These are phyloP conservation scores for Triticum turgidum DNA, from an alignment of 176 grass and related monocot genomes.

Conservation along the genomic window DNA sequence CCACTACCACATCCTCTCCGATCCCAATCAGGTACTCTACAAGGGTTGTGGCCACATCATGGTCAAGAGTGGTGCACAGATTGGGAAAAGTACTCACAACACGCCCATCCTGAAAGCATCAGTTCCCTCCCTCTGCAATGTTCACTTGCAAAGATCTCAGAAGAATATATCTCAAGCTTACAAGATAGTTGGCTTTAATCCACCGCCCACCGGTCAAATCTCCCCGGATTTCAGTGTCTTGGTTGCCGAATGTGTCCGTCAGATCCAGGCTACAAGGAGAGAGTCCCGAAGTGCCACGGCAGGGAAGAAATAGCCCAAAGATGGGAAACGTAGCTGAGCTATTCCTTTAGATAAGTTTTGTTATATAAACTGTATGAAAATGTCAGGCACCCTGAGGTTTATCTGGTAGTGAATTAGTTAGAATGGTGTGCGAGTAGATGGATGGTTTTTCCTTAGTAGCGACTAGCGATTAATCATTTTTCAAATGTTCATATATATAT, in stretches of 20 bases:
- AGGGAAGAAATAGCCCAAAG: slow-evolving; percentile 26
- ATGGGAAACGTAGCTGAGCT: slow-evolving; percentile 4
- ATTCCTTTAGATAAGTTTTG: background rate
- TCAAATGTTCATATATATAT: too few species aligned
- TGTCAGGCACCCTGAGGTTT: too few species aligned
- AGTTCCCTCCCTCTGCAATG: slow-evolving; percentile 61
- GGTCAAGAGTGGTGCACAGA: slow-evolving; percentile 48
- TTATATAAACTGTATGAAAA: too few species aligned
- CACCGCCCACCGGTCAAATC: slow-evolving; percentile 39
- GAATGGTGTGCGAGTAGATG: too few species aligned
- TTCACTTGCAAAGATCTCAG: slow-evolving; percentile 60
- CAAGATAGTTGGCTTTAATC: slow-evolving; percentile 62
- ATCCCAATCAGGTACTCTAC: slow-evolving; percentile 72
- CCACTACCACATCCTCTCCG: slow-evolving; percentile 76
- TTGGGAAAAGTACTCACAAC: slow-evolving; percentile 31
- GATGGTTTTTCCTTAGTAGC: too few species aligned
- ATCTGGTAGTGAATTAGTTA: too few species aligned
- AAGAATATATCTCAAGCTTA: slow-evolving; percentile 61
- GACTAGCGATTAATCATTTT: too few species aligned
- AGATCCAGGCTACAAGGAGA: slow-evolving; percentile 75
- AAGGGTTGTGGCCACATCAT: slow-evolving; percentile 56
- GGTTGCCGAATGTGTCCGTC: slow-evolving; percentile 66
- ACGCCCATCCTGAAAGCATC: slow-evolving; percentile 67
- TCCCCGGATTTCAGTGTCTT: slow-evolving; percentile 59
- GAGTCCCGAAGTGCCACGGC: slow-evolving; percentile 20